Base-by-base conservation (phyloP, 2,329 filamentous ascomycete genomes). In the Xylaria sp. region DNA sequence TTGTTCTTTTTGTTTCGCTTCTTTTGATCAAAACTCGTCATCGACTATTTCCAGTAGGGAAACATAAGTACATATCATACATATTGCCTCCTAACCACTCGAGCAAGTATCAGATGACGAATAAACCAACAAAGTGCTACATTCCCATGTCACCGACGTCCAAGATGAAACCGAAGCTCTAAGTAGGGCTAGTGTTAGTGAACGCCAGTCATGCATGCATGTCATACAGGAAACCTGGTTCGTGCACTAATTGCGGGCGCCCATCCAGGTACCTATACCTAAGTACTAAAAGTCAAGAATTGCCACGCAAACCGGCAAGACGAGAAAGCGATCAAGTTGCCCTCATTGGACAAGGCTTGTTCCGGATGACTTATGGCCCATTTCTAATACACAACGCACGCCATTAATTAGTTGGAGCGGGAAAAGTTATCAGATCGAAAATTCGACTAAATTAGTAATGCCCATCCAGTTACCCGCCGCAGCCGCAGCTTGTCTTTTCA, bases 401-500 rank as follows among this genome's bases (percentile, higher is more conserved):
- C 46, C 40, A 68, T 58, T 44, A 9, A 26, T 7, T 31, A 53
- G n/a, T 54, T 49, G 42, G 49, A 57, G 42, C 17, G n/a, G 42
- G 38, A n/a, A 40, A 31, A 17, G 15, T 33, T 48, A 54, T 48
- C n/a, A 44, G 28, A 31, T 58, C 17, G 13, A 42, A 51, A 17
- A 5, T 17, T 53, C 26, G n/a, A n/a, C 33, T 17, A 17, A 54
- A 56, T 56, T 56, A 56, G 20, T 56, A 56, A 56, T 56, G 33
- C 33, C n/a, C 53, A 4, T 38, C 51, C 23, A 23, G 23, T 23
- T 38, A 56, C 36, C 56, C 42, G 33, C n/a, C 61, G 51, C 58
- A 63, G 68, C 68, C 46, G 58, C 40, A 59, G 48, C 68, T 61
- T 23, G 17, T 38, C 44, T 58, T 61, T 44, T 26, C 23, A 11